Base-by-base conservation (phyloP, 345 rosid species). In the Eutrema japonicum region DNA sequence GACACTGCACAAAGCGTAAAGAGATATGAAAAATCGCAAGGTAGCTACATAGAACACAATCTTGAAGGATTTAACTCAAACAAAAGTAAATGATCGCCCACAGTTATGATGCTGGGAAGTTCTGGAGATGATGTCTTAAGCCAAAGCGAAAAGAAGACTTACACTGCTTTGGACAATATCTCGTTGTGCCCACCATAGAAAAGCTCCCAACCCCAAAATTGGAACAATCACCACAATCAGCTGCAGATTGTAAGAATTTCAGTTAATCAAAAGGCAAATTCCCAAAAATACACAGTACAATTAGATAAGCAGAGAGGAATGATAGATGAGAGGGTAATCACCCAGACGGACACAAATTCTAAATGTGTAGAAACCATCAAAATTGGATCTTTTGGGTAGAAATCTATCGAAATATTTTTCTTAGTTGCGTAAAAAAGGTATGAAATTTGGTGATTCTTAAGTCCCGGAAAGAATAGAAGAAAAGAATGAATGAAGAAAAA, bases 161-260 rank as follows among this genome's bases (percentile, higher is more conserved):
- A 91, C 96, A 68, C 68, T 80, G 86, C 89, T 83, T 74, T 88
- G 91, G 66, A 91, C 84, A 8, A 88, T 87, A 79, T 91, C 98
- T 68, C 83, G 86, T 66, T 90, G 85, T 16, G 92, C 97, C 97
- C 97, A 94, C 98, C 98, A 94, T 10, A 91, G 78, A 70, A 94
- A 89, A 48, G 87, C 96, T 65, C 96, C 97, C 61, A 94, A 71
- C 12, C 97, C 98, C 50, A 89, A 76, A 32, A 88, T 78, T 26
- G 98, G 93, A 41, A 94, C 57, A 60, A 89, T 67, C 73, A 93
- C 84, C 2, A 78, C 90, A 64, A 91, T 61, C 29, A 94, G 89
- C 98, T 94, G 87, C 66, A 71, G 12, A 48, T 38, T 36, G 35
- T 35, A 36, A 52, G 41, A 43, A 32, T 0, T 14, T 60, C 36